These are phyloP conservation scores for Areca catechu DNA, from an alignment of 176 grass and related monocot genomes.

Conservation along the genomic window DNA sequence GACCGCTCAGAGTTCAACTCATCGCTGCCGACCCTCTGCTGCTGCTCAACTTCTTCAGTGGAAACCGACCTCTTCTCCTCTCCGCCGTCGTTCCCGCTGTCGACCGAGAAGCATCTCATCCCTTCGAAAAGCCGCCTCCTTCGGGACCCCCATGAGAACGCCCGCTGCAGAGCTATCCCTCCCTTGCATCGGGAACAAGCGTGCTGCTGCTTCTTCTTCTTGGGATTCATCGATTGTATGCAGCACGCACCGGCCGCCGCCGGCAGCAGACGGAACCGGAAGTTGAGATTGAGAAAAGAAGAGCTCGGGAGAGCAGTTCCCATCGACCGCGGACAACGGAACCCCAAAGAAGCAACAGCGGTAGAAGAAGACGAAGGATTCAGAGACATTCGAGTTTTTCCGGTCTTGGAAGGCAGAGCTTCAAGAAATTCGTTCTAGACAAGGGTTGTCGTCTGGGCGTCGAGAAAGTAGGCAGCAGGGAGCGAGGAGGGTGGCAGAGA, in stretches of 20 bases:
- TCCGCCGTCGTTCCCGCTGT: slow-evolving; percentile 23
- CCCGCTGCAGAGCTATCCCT: background rate
- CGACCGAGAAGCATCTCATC: slow-evolving; percentile 45
- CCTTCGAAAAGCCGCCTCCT: slow-evolving; percentile 26
- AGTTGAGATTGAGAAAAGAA: slow-evolving; percentile 10
- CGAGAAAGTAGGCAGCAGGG: no score
- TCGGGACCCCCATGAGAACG: background rate
- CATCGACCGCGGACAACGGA: slow-evolving; percentile 1
- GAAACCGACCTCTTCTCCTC: slow-evolving; percentile 39
- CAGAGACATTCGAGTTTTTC: no score
- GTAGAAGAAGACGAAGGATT: no score
- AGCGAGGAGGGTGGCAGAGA: no score
- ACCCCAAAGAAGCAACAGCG: no score
- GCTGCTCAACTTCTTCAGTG: slow-evolving; percentile 24
- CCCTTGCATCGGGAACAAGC: slow-evolving; percentile 14
- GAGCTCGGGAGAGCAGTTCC: slow-evolving; percentile 19
- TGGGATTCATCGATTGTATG: background rate
- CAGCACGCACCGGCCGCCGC: background rate
- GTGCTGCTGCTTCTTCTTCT: background rate
- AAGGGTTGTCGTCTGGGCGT: no score
- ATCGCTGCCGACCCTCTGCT: slow-evolving; percentile 26
- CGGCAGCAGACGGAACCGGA: background rate
- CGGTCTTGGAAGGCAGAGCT: no score
- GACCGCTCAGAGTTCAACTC: slow-evolving; percentile 45
- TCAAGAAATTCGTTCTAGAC: no score